Evolutionary conservation across 495 filamentous ascomycete genomes (phyloP).

Genomic region (Chaetomium fimeti): DNA sequence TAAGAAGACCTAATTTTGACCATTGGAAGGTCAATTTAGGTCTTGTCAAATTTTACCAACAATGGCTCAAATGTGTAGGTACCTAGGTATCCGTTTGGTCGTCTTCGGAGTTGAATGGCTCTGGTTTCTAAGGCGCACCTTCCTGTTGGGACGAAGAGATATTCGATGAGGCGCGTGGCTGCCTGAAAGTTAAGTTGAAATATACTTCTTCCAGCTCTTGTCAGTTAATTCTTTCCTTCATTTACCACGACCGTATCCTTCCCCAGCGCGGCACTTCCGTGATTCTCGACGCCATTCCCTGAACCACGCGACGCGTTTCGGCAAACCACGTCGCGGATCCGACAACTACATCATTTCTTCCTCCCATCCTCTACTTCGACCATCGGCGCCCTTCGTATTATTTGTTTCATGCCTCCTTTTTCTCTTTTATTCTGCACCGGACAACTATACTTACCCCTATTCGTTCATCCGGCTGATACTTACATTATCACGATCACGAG

Average conservation of each 20-base stretch:
- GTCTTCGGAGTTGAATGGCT: neutral
- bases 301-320: neutral
- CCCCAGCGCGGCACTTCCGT: neutral
- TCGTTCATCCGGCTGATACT: neutral
- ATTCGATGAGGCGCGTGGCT: neutral
- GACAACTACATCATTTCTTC: conserved; percentile 4
- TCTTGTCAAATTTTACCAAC: too few species aligned
- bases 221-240: neutral
- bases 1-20: too few species aligned
- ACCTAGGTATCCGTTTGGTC: neutral
- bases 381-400: neutral
- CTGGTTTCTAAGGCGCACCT: neutral
- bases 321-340: neutral
- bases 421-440: neutral
- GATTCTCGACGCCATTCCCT: neutral
- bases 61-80: neutral
- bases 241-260: neutral
- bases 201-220: neutral
- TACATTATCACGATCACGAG: neutral
- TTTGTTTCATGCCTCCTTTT: neutral
- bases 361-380: neutral
- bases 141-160: neutral
- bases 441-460: conserved; percentile 1
- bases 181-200: neutral
- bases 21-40: too few species aligned